These are phyloP conservation scores for Phytophthora cactorum DNA, from an alignment of 352 stramenopile species.

Conservation along the genomic window DNA sequence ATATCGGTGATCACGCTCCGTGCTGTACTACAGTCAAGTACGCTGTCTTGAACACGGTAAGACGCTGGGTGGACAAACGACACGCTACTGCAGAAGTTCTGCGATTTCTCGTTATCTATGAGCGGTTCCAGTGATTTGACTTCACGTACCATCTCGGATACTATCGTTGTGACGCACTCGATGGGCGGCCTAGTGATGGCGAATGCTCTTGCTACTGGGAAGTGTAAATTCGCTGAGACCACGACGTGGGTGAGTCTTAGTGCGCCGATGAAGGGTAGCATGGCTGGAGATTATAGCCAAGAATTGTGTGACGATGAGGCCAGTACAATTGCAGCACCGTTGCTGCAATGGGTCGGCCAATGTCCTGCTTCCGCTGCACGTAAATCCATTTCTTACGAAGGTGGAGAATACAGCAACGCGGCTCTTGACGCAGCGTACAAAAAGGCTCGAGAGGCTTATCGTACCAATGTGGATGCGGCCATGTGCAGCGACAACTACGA, in stretches of 20 bases:
- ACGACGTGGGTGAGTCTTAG: constrained; percentile 43
- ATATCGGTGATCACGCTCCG: constrained; percentile 29
- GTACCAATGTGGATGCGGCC: constrained; percentile 31
- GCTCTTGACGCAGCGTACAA: constrained; percentile 31
- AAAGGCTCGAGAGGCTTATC: constrained; percentile 35
- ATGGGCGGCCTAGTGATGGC: constrained; percentile 42
- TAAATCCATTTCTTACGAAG: constrained; percentile 40
- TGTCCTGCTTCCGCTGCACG: constrained; percentile 37
- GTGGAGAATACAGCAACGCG: constrained; percentile 23
- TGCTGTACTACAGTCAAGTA: constrained; percentile 47
- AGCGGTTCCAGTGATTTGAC: constrained; percentile 31
- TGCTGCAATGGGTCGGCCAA: constrained; percentile 34
- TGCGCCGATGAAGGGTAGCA: constrained; percentile 42
- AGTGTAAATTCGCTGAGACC: constrained; percentile 16
- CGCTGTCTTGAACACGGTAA: constrained; percentile 49
- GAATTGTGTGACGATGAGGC: constrained; percentile 32
- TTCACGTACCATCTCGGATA: constrained; percentile 17
- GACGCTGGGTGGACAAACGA: constrained; percentile 51
- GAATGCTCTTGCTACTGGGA: constrained; percentile 23
- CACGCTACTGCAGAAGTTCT: constrained; percentile 44
- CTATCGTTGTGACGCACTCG: constrained; percentile 50
- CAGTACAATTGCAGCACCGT: constrained; percentile 8
- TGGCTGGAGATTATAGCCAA: constrained; percentile 36
- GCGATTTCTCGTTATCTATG: constrained; percentile 34
- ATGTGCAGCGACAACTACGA: constrained; percentile 47